Base-by-base conservation (phyloP, 805 yeast species). In the Kluyveromyces dobzhanskii region DNA sequence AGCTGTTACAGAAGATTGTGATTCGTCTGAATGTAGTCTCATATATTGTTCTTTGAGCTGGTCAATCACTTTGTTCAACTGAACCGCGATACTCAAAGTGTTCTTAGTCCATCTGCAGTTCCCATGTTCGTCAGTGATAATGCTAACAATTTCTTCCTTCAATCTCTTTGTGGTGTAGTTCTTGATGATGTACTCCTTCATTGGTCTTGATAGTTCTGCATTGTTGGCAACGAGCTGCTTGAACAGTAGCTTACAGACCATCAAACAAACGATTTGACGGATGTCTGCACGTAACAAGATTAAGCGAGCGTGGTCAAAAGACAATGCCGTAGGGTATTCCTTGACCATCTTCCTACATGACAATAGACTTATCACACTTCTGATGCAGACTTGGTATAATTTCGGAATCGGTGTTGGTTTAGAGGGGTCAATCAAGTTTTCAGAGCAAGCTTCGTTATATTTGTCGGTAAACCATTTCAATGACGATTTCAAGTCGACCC, bases 101-200 rank as follows among this genome's bases (percentile, higher is more conserved):
- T 85, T 85, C 53, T 85, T 75, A 1, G 95, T 85, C 95, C 95
- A 85, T 64, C 87, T 85, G 42, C 85, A 76, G 56, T 83, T 84
- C 2, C 94, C 95, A 51, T 80, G 82, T 43, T 82, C 85, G 60
- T 85, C 94, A 25, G 86, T 76, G 13, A 85, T 85, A 33, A 85
- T 81, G 24, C 88, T 81, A 39, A 83, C 63, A 30, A 86, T 74
- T 51, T 85, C 90, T 37, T 69, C 76, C 57, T 81, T 85, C 40
- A 85, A 66, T 36, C 60, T 65, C 38, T 64, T 58, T 41, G 71
- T 54, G 30, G 67, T 57, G 35, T 66, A 67, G 16, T 64, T 55
- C 30, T 59, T 51, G 23, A 62, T 47, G 37, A 65, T 49, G 38
- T 67, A 62, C 7, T 53, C 50, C 30, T 59, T 63, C 30, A 69